Conservation (phyloP, 345 rosid species). For the Pistacia atlantica region DNA sequence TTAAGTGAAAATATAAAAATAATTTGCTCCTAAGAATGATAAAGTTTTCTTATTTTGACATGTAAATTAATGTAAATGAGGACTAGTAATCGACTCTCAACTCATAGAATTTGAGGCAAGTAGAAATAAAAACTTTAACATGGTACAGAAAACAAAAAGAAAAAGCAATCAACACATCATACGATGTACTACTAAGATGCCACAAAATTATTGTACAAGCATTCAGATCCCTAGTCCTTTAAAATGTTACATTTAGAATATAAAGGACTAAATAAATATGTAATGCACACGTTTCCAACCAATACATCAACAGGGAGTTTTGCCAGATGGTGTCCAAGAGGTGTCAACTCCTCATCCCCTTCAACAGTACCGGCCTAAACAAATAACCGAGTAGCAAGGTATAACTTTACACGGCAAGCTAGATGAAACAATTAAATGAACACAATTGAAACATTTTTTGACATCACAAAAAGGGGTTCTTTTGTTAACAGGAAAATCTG, state of each 20-base stretch:
- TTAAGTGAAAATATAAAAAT: neutral
- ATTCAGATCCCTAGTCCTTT: neutral
- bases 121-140: neutral
- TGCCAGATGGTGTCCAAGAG: conserved; percentile 93
- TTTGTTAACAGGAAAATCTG: neutral
- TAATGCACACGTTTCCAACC: conserved; percentile 72
- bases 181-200: neutral
- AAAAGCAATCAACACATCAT: neutral
- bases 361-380: conserved; percentile 90
- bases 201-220: neutral
- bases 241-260: neutral
- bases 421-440: neutral
- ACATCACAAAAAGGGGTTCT: neutral
- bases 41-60: neutral
- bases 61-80: neutral
- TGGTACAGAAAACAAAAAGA: neutral
- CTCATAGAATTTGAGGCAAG: neutral
- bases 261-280: conserved; percentile 2
- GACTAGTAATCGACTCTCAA: neutral
- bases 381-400: neutral
- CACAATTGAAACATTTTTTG: neutral
- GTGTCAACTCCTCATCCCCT: conserved; percentile 86
- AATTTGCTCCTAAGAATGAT: neutral
- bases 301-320: conserved; percentile 91
- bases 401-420: conserved; percentile 10